phyloP scores from a whole-genome alignment of 2,329 filamentous ascomycete species.

The Cytospora schulzeri region DNA sequence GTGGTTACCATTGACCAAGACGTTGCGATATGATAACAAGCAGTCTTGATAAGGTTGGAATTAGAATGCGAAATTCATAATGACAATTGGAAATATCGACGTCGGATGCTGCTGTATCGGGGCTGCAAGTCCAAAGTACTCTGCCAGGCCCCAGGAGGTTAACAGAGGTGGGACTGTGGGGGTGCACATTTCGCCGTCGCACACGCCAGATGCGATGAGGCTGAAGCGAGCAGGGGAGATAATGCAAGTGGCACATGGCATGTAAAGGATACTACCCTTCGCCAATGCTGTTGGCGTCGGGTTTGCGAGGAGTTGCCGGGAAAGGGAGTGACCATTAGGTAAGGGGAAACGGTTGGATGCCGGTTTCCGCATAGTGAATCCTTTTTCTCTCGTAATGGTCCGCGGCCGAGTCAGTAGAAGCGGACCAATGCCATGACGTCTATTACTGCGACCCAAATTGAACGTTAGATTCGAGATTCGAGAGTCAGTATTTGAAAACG shows the following conservation, averaged over 20 bases:
- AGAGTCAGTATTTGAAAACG: slow-evolving; percentile 10
- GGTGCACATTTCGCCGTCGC: slow-evolving; percentile 17
- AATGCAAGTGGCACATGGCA: slow-evolving; percentile 24
- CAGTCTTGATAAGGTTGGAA: slow-evolving; percentile 24
- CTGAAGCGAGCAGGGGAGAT: slow-evolving; percentile 22
- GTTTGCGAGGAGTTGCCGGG: slow-evolving; percentile 23
- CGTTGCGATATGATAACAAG: slow-evolving; percentile 11
- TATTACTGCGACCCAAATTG: slow-evolving; percentile 23
- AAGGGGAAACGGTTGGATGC: slow-evolving; percentile 44
- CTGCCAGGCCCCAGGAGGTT: slow-evolving; percentile 14
- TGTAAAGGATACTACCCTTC: slow-evolving; percentile 24
- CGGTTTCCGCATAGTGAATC: slow-evolving; percentile 37
- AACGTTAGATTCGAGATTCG: slow-evolving; percentile 18
- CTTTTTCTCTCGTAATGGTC: slow-evolving; percentile 54
- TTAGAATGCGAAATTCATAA: slow-evolving; percentile 42
- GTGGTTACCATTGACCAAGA: slow-evolving; percentile 5
- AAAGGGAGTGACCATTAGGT: slow-evolving; percentile 47
- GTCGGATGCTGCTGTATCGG: slow-evolving; percentile 14
- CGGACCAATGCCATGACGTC: slow-evolving; percentile 26
- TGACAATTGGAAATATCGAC: slow-evolving; percentile 33
- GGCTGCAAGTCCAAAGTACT: slow-evolving; percentile 16
- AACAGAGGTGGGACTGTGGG: slow-evolving; percentile 18
- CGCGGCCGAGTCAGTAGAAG: slow-evolving; percentile 38
- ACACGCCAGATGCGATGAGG: slow-evolving; percentile 19
- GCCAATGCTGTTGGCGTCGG: slow-evolving; percentile 9